Conservation (phyloP, 371 early-diverging fungal species). For the Nematocida ausubeli region DNA sequence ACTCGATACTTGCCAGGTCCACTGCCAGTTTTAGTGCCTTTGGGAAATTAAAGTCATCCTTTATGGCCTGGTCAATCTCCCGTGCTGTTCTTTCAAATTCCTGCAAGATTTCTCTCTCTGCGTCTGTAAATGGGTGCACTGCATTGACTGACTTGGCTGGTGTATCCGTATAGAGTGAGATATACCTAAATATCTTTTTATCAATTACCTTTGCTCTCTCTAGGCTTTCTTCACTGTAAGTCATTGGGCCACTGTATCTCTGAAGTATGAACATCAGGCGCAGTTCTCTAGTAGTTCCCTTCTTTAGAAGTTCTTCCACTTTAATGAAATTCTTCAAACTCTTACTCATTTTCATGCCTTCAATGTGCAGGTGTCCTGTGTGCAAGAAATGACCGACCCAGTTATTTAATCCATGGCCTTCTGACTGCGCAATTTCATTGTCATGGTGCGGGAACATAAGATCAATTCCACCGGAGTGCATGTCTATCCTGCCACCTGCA, state of each 20-base stretch:
- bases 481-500: slow-evolving; percentile 81
- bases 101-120: slow-evolving; percentile 9
- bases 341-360: slow-evolving; percentile 98
- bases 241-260: slow-evolving; percentile 81
- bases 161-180: slow-evolving; percentile 21
- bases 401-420: slow-evolving; percentile 72
- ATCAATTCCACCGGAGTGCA: slow-evolving; percentile 96
- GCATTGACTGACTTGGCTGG: neutral
- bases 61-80: slow-evolving; percentile 41
- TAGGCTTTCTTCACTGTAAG: slow-evolving; percentile 78
- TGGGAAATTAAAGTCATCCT: slow-evolving; percentile 53
- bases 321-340: slow-evolving; percentile 95
- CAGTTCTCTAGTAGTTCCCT: slow-evolving; percentile 78
- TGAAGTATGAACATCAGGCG: slow-evolving; percentile 85
- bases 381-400: slow-evolving; percentile 98
- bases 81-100: slow-evolving; percentile 22
- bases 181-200: slow-evolving; percentile 70
- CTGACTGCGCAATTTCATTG: slow-evolving; percentile 88
- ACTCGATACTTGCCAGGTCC: neutral
- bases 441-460: slow-evolving; percentile 98
- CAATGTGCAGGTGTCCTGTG: slow-evolving; percentile 93
- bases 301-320: slow-evolving; percentile 80
- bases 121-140: slow-evolving; percentile 1
- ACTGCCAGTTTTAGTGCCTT: slow-evolving; percentile 1
- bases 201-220: slow-evolving; percentile 78